Conservation (phyloP, 2,329 filamentous ascomycete genomes). For the Daldinia sp. region DNA sequence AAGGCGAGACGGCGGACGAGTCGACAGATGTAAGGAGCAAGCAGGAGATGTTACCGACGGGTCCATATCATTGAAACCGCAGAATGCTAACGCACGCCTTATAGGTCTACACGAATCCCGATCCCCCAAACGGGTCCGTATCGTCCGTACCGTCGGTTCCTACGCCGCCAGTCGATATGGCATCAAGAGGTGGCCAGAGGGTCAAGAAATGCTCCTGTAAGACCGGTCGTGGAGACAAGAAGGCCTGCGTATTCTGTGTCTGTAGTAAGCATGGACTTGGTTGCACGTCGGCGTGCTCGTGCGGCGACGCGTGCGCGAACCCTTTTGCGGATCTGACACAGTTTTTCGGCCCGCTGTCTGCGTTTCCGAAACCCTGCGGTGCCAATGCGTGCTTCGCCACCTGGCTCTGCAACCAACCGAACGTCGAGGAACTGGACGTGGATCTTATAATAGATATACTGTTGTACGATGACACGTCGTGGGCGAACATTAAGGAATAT, state of each 20-base stretch:
- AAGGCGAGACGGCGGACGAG: constrained; percentile 52
- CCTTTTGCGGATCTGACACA: constrained; percentile 51
- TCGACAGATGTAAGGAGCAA: constrained; percentile 48
- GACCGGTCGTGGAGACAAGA: constrained; percentile 53
- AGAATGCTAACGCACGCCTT: constrained; percentile 23
- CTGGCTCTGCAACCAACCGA: constrained; percentile 53
- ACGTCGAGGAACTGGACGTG: constrained; percentile 51
- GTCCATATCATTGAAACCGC: neutral
- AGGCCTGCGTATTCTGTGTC: constrained; percentile 50
- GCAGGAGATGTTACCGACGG: neutral
- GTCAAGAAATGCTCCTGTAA: constrained; percentile 51
- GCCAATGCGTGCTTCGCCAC: constrained; percentile 53
- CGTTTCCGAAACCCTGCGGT: constrained; percentile 51
- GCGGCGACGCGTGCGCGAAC: constrained; percentile 51
- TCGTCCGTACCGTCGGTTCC: constrained; percentile 36
- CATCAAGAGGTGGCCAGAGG: constrained; percentile 44
- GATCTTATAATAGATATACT: constrained; percentile 54
- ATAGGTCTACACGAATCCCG: constrained; percentile 48
- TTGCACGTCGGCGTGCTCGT: constrained; percentile 49
- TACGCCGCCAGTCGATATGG: constrained; percentile 45
- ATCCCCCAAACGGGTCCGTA: constrained; percentile 42
- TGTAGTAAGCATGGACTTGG: constrained; percentile 51
- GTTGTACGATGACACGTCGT: constrained; percentile 52
- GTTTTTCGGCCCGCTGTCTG: constrained; percentile 49
- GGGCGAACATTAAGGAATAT: constrained; percentile 48